These are phyloP conservation scores for Schizophyllum amplum DNA, from an alignment of 1,284 basidiomycete species.

Conservation along the genomic window DNA sequence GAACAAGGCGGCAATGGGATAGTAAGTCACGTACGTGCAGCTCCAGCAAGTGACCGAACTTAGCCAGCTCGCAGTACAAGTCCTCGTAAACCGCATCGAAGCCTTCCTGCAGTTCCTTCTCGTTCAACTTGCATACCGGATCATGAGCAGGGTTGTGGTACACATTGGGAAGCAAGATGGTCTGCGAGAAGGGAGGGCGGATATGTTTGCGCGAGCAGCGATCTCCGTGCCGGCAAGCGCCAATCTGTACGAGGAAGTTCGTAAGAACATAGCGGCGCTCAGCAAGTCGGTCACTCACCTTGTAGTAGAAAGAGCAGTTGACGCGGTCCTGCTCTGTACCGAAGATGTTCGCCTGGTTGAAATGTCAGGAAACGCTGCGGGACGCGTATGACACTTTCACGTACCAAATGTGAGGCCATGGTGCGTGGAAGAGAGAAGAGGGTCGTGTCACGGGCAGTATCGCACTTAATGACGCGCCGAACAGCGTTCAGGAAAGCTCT, in stretches of 20 bases:
- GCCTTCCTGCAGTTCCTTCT: constrained; percentile 86
- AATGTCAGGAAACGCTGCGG: not conserved
- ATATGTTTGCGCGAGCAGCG: constrained; percentile 97
- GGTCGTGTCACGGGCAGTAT: not conserved
- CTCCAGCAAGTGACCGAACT: constrained; percentile 93
- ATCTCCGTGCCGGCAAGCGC: constrained; percentile 93
- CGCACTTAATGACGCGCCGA: not conserved
- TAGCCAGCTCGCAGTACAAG: constrained; percentile 85
- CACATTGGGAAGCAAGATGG: constrained; percentile 96
- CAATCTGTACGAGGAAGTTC: constrained; percentile 52
- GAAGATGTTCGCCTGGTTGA: constrained; percentile 71
- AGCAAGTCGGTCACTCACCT: constrained; percentile 39
- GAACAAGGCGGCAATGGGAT: constrained; percentile 2
- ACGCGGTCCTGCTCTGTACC: constrained; percentile 90
- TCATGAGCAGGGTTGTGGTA: constrained; percentile 97
- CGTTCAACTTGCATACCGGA: constrained; percentile 78
- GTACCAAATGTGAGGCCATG: constrained; percentile 61
- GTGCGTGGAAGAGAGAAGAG: not conserved
- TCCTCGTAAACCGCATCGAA: constrained; percentile 98
- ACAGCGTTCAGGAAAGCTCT: not conserved
- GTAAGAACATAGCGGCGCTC: constrained; percentile 5
- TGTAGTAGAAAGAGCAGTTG: constrained; percentile 94
- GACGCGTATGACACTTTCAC: constrained; percentile 10
- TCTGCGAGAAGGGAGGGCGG: constrained; percentile 94
- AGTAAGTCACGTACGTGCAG: constrained; percentile 64